Conservation (phyloP, 2,329 filamentous ascomycete species). For the Hymenoscyphus scutula region DNA sequence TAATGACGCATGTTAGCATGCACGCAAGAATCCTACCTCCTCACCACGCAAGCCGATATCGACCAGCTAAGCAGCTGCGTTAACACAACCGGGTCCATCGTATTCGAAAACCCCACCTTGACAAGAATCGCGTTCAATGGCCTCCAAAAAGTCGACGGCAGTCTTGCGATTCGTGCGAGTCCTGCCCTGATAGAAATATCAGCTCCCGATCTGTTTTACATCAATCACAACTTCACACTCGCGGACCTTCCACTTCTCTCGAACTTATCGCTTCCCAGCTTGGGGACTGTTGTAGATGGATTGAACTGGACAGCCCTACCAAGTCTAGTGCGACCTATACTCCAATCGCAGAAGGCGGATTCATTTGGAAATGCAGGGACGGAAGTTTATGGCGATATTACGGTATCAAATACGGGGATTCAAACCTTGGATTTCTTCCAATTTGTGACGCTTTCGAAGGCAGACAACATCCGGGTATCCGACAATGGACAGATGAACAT, state of each 20-base stretch:
- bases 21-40: not conserved
- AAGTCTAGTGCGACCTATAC: not conserved
- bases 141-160: slow-evolving; percentile 10
- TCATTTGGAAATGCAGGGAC: slow-evolving; percentile 11
- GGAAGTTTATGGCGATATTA: slow-evolving; percentile 14
- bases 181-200: slow-evolving; percentile 10
- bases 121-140: slow-evolving; percentile 13
- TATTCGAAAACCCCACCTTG: slow-evolving; percentile 7
- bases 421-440: slow-evolving; percentile 15
- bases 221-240: slow-evolving; percentile 16
- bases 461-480: slow-evolving; percentile 8
- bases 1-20: not conserved
- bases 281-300: slow-evolving; percentile 11
- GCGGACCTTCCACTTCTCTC: slow-evolving; percentile 12
- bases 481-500: slow-evolving; percentile 10
- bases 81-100: slow-evolving; percentile 9
- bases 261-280: slow-evolving; percentile 10
- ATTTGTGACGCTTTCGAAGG: slow-evolving; percentile 9
- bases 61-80: slow-evolving; percentile 10
- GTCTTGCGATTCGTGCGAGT: slow-evolving; percentile 5
- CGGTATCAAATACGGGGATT: slow-evolving; percentile 12
- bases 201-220: slow-evolving; percentile 10
- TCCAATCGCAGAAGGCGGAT: not conserved
- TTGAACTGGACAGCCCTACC: slow-evolving; percentile 12
- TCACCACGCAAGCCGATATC: slow-evolving; percentile 3